Evolutionary conservation across 306 rosid species (phyloP), one percentile per base, ranked within the genome.

Genomic region (Rosa chinensis): DNA sequence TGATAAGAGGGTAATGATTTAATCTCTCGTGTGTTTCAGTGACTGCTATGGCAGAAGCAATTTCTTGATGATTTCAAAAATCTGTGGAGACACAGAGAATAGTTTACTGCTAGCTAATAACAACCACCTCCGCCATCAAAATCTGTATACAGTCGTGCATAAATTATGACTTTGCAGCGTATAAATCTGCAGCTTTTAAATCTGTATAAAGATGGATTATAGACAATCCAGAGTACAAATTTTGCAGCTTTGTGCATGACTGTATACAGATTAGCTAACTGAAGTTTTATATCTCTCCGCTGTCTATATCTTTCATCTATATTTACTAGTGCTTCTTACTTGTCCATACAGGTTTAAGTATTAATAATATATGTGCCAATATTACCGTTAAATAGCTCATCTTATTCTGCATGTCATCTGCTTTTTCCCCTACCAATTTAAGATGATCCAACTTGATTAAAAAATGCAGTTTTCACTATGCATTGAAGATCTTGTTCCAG

Each of bases 401-500:
- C 64, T 52, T 35, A 32, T 73, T 73, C 47, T 20, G 14, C 21
- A 32, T n/a, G 17, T 37, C 10, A 37, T 37, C 10, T 18, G n/a
- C 44, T 40, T 9, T 35, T 21, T 42, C 14, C 55, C 10, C 67
- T 1, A 23, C 63, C 42, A 40, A 70, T 77, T 78, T 21, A 28
- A 56, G 7, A 59, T 72, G 70, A 55, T 90, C 80, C 70, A 45
- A 82, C 79, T 63, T 85, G 71, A 43, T 58, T 79, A 56, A n/a
- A 74, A 77, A 78, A 70, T 81, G 82, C 95, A 94, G 99, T 94
- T 94, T 81, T 90, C 99, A 72, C 85, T 94, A 77, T 94, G 99
- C 83, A 83, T 92, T 84, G 99, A 94, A 90, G 99, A 94, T 92
- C 89, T 94, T 84, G 97, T 94, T 71, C 97, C 99, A 10, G 92